phyloP scores from a whole-genome alignment of 1,139 yeast species.

The Wickerhamomyces sp. region DNA sequence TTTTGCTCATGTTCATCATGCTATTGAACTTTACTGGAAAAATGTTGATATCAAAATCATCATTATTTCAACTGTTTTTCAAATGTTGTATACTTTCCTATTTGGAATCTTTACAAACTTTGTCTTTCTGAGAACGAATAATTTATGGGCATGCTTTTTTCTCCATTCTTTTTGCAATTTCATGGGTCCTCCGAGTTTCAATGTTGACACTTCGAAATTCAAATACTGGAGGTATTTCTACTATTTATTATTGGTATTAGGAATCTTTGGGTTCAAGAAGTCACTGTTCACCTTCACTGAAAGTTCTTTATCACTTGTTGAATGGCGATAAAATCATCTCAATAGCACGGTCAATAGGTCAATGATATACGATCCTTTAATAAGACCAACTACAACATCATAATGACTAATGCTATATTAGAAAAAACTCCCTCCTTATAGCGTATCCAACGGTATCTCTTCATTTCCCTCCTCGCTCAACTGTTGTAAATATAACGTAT shows the following conservation, averaged over 20 bases:
- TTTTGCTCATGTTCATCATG: constrained; percentile 90
- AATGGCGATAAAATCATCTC: neutral
- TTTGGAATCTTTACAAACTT: constrained; percentile 76
- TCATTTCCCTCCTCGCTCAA: constrained; percentile 27
- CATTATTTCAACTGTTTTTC: constrained; percentile 44
- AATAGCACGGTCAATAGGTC: neutral
- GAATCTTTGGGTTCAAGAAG: constrained; percentile 36
- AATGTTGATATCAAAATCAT: constrained; percentile 31
- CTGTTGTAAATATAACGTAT: constrained; percentile 72
- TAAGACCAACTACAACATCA: neutral
- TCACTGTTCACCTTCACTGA: constrained; percentile 21
- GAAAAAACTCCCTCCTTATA: neutral
- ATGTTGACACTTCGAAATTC: constrained; percentile 18
- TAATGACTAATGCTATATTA: neutral
- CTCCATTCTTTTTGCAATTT: constrained; percentile 75
- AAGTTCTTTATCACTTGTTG: constrained; percentile 9
- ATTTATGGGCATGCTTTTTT: constrained; percentile 57
- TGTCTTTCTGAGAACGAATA: constrained; percentile 47
- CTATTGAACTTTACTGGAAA: constrained; percentile 43
- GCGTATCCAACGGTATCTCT: constrained; percentile 2
- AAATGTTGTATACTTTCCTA: constrained; percentile 64
- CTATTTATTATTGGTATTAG: constrained; percentile 38
- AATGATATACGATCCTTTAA: neutral
- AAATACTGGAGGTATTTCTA: constrained; percentile 31
- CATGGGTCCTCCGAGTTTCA: constrained; percentile 66